Base-by-base conservation (phyloP, 108 stramenopile species). In the Parmales sp. region DNA sequence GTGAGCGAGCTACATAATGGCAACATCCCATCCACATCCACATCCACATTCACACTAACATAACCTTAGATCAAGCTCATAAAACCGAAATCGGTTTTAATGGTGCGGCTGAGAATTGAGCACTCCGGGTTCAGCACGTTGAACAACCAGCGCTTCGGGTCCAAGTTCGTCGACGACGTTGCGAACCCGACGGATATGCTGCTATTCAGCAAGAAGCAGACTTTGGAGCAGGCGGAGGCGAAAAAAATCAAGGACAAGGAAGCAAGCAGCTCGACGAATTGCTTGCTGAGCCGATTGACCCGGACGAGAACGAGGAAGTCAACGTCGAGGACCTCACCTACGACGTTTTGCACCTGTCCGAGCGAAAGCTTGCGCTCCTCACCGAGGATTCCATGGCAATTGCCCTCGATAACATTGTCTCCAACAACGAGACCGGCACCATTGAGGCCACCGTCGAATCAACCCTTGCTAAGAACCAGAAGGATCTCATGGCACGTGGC, bases 51-150 rank as follows among this genome's bases (percentile, higher is more conserved):
- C n/a, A n/a, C n/a, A n/a, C n/a, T n/a, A n/a, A n/a, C n/a, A n/a
- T n/a, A n/a, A n/a, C n/a, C n/a, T n/a, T n/a, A n/a, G n/a, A n/a
- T n/a, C n/a, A 69, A 36, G 26, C 34, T 93, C 39, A 78, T 82
- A 45, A 82, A 83, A 65, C 90, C 88, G 19, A 86, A 90, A 0
- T 82, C 87, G 63, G 90, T 93, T 0, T 72, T 99, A 38, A n/a
- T n/a, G n/a, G 89, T 97, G 23, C 88, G 98, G 20, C 76, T 99
- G 13, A 82, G 81, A 45, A 95, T 99, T 22, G 98, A 99, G 68
- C 94, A 97, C 69, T 74, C 95, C 31, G 93, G 93, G 18, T 97
- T 97, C 72, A 75, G 90, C 13, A 82, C 89, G 22, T 63, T 97
- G 51, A 93, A 90, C 72, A 93, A 91, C 76, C 91, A 94, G 69